phyloP scores from a whole-genome alignment of 805 yeast species.

The Hanseniaspora vineae region DNA sequence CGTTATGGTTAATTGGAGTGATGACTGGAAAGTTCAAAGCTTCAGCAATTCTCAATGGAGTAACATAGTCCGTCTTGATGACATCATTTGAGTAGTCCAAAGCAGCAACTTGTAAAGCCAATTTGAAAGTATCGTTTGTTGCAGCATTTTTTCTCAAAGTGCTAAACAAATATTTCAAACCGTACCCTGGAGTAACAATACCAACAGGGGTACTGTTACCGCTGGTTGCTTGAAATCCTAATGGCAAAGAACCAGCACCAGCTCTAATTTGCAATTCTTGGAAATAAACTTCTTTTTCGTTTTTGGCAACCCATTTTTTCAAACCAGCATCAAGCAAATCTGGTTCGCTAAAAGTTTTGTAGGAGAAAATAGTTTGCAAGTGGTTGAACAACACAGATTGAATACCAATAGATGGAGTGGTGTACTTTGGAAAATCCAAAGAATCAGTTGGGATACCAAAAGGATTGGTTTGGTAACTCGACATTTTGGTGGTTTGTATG shows the following conservation, averaged over 20 bases:
- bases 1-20: constrained; percentile 48
- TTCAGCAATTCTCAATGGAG: constrained; percentile 50
- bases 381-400: constrained; percentile 40
- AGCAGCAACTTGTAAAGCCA: constrained; percentile 65
- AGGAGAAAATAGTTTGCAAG: constrained; percentile 49
- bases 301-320: constrained; percentile 37
- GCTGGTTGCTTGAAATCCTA: constrained; percentile 49
- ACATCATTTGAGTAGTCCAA: constrained; percentile 49
- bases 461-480: constrained; percentile 30
- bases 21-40: constrained; percentile 53
- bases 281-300: constrained; percentile 7
- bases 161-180: constrained; percentile 57
- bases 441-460: constrained; percentile 55
- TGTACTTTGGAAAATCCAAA: constrained; percentile 33
- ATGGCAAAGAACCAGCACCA: constrained; percentile 70
- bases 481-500: not conserved
- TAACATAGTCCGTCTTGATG: constrained; percentile 50
- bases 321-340: constrained; percentile 48
- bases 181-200: constrained; percentile 48
- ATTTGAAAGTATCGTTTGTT: constrained; percentile 30
- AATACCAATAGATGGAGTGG: constrained; percentile 42
- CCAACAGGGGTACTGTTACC: constrained; percentile 25
- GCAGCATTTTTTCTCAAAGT: constrained; percentile 29
- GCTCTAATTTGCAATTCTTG: constrained; percentile 53
- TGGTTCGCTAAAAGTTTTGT: constrained; percentile 51